Evolutionary conservation across 2,329 filamentous ascomycete genomes (phyloP), one percentile per base, ranked within the genome.

Genomic region (Penicillium sp.): DNA sequence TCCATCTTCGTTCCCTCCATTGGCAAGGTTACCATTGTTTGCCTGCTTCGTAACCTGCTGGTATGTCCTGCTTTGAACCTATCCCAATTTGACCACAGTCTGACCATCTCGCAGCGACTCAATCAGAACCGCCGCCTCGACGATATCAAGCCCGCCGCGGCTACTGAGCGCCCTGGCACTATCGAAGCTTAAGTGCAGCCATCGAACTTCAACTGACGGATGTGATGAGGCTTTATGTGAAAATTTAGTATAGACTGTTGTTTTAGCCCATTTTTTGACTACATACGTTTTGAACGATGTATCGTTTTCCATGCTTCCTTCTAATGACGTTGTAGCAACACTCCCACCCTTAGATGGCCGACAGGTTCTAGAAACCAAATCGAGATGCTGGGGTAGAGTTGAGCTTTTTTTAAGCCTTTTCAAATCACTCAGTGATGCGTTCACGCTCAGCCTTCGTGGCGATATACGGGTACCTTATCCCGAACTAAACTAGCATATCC

Each of bases 1-100:
- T 91, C 90, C 5, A 95, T 99, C 65, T 99, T 96, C 65, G 92
- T 97, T 16, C 94, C 94, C 1, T 94, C 93, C 0, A 95, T 96
- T 61, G 94, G 94, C 64, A 99, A 97, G 78, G 93, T 97, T 44
- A 99, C 94, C 0, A 97, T 97, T 70, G 89, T 93, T 15, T 86
- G 96, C 31, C 76, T 99, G 53, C 77, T 97, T 66, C 81, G 94
- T 51, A 99, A 99, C 69, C 76, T 97, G 33, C 81, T 97, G 68
- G 89, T 94, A 76, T 76, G 87, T 82, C 29, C 26, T 13, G 8
- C 12, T 13, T 16, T 12, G 8, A 12, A 9, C 41, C 6, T n/a
- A 33, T 18, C 36, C 28, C 9, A 23, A 29, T 38, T 51, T 46
- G 13, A n/a, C 24, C 8, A 8, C 13, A 26, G 6, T 53, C 60